Evolutionary conservation across 768 basidiomycete genomes (phyloP), one percentile per base, ranked within the genome.

Genomic region (Boletus insuetus): DNA sequence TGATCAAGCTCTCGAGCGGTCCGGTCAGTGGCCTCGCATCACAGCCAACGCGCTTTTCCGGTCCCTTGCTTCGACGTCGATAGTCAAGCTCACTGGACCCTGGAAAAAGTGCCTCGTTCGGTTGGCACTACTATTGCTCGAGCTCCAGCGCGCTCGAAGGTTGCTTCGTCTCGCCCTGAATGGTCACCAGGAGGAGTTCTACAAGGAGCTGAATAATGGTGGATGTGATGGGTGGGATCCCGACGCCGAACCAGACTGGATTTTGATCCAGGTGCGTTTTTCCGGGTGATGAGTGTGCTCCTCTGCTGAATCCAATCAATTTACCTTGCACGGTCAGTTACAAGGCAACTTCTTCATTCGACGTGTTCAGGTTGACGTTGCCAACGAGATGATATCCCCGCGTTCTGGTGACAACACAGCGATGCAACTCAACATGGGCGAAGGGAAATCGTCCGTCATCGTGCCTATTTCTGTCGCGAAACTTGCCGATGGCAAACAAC

Each of bases 361-460:
- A 29, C 26, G 26, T 8, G 26, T 29, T 29, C 26, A 82, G 54
- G 61, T 65, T 0, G 24, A 62, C 0, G 64, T 81, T 17, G 75
- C 79, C 1, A 55, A 60, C 8, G 72, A 80, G 50, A 81, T 82
- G 81, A 74, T 79, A 16, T 38, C 61, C 1, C 78, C 82, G 0
- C 51, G 39, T 1, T 71, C 65, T 0, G 47, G 55, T 1, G 10
- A 58, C 9, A 83, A 76, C 44, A 73, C 73, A 0, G 62, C 70
- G 2, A 64, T 77, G n/a, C 82, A 81, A 39, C 71, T 83, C 12
- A 80, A 82, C 26, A 29, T 29, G 26, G 26, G 26, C 26, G 26
- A 29, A 29, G 26, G 26, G 26, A 29, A 29, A 9, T 29, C 45
- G 3, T 75, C 73, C 0, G 74, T 74, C 2, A 75, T 83, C 17